Conservation (phyloP, 345 rosid genomes). For the Brassica napus region DNA sequence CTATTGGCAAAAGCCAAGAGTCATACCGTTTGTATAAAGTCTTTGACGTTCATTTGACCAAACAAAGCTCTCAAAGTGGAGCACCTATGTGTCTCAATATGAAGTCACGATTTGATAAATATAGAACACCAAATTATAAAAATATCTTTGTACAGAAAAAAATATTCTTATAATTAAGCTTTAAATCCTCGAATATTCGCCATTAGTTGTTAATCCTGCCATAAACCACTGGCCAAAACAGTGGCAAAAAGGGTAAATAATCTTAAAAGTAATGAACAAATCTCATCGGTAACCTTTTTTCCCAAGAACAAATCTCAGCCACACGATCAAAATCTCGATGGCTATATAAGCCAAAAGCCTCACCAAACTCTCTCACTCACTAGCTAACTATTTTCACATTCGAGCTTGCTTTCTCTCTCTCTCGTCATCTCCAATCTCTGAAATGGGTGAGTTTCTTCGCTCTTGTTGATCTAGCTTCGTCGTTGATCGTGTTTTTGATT, state of each 20-base stretch:
- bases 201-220: neutral
- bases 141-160: neutral
- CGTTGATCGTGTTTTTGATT: slow-evolving; percentile 11
- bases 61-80: slow-evolving; percentile 31
- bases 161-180: no score
- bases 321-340: slow-evolving; percentile 19
- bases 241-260: slow-evolving; percentile 32
- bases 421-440: slow-evolving; percentile 1
- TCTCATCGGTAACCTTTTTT: slow-evolving; percentile 11
- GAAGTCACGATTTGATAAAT: slow-evolving; percentile 19
- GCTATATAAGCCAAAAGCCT: slow-evolving; percentile 32
- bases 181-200: slow-evolving; percentile 27
- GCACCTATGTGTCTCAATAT: slow-evolving; percentile 28
- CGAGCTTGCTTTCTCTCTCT: slow-evolving; percentile 13
- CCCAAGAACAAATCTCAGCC: slow-evolving; percentile 31
- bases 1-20: slow-evolving; percentile 39
- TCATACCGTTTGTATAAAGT: slow-evolving; percentile 11
- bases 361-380: slow-evolving; percentile 33
- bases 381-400: neutral
- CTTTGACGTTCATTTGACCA: slow-evolving; percentile 32
- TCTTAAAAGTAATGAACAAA: neutral
- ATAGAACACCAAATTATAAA: neutral
- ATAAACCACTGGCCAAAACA: slow-evolving; percentile 13
- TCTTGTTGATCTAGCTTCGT: neutral
- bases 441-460: slow-evolving; percentile 29